Evolutionary conservation across 2,329 filamentous ascomycete genomes (phyloP).

Genomic region (Scedosporium minutisporum): DNA sequence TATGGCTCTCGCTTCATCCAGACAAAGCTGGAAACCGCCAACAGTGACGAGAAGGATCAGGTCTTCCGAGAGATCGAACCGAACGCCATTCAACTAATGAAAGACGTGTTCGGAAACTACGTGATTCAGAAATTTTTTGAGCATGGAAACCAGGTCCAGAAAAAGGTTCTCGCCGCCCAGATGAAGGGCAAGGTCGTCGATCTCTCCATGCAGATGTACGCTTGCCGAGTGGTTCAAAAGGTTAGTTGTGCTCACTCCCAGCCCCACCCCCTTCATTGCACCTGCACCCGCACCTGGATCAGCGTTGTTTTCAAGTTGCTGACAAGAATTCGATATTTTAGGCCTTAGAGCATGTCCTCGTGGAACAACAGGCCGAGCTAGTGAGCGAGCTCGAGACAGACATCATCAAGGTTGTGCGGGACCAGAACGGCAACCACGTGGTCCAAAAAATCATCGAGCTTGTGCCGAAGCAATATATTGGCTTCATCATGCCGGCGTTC

Average conservation of each 20-base stretch:
- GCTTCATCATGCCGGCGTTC: slow-evolving; percentile 77
- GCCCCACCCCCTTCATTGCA: not conserved
- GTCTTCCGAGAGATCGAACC: slow-evolving; percentile 80
- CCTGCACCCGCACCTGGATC: not conserved
- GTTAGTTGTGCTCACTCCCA: slow-evolving; percentile 29
- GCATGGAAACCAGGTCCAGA: slow-evolving; percentile 88
- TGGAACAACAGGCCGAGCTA: slow-evolving; percentile 80
- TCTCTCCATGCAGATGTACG: slow-evolving; percentile 82
- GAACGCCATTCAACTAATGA: slow-evolving; percentile 83
- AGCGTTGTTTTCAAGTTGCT: not conserved
- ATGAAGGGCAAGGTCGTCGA: slow-evolving; percentile 80
- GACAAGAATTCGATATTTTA: slow-evolving; percentile 23
- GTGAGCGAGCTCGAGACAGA: slow-evolving; percentile 73
- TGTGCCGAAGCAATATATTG: slow-evolving; percentile 67
- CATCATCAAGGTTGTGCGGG: slow-evolving; percentile 68
- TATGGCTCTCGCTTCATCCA: slow-evolving; percentile 95
- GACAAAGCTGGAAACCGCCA: slow-evolving; percentile 80
- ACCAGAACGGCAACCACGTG: slow-evolving; percentile 93
- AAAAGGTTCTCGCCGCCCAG: slow-evolving; percentile 71
- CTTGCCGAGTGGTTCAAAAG: slow-evolving; percentile 93
- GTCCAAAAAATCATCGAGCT: slow-evolving; percentile 87
- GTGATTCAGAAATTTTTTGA: slow-evolving; percentile 98
- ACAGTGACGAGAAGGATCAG: slow-evolving; percentile 89
- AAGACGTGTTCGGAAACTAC: slow-evolving; percentile 95
- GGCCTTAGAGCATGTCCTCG: slow-evolving; percentile 81